These are phyloP conservation scores for Cyberlindnera sargentensis DNA, from an alignment of 805 yeast genomes.

Conservation along the genomic window DNA sequence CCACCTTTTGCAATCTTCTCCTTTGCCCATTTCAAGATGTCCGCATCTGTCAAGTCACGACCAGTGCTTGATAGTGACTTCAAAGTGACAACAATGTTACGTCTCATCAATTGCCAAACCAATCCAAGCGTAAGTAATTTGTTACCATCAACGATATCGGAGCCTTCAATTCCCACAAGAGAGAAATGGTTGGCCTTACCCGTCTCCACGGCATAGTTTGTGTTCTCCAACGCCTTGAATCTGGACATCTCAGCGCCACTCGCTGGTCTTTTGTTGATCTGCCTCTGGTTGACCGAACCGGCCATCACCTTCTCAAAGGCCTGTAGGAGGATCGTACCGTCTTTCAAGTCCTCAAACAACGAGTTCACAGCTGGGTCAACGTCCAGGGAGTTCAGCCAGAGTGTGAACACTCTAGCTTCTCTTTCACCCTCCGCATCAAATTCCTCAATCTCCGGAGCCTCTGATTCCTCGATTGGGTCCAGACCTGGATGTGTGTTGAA, in stretches of 20 bases:
- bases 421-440: constrained; percentile 99
- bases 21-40: constrained; percentile 92
- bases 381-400: constrained; percentile 95
- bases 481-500: constrained; percentile 96
- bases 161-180: constrained; percentile 95
- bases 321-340: constrained; percentile 81
- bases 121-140: constrained; percentile 83
- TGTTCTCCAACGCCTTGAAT: constrained; percentile 93
- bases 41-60: constrained; percentile 71
- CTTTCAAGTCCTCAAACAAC: constrained; percentile 89
- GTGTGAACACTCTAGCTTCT: constrained; percentile 96
- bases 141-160: constrained; percentile 93
- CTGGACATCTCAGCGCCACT: constrained; percentile 72
- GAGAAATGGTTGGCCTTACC: constrained; percentile 92
- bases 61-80: constrained; percentile 60
- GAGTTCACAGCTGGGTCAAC: constrained; percentile 92
- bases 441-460: constrained; percentile 91
- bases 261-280: constrained; percentile 78
- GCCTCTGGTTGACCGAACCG: constrained; percentile 74
- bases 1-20: constrained; percentile 82
- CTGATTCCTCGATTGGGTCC: constrained; percentile 89
- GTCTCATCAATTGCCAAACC: constrained; percentile 98
- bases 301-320: constrained; percentile 96
- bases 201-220: constrained; percentile 96
- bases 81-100: constrained; percentile 84